A percentile compares a stretch with the other conserved stretches of the same genome.
Conservation (phyloP, 345 rosid species). For the Cardamine occulta region DNA sequence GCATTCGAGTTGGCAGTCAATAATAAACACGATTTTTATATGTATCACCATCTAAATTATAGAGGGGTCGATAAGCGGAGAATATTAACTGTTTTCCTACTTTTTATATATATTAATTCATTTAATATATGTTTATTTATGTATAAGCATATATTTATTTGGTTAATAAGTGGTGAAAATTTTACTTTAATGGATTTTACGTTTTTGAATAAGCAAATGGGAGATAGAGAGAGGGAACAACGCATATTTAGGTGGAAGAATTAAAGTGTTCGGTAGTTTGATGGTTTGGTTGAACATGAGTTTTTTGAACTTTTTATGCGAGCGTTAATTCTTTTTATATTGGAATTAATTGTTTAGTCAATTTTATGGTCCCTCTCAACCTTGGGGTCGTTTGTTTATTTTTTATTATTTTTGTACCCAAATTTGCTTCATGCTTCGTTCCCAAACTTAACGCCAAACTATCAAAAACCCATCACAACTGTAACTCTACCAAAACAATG, state of each 20-base stretch:
- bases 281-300: constrained; percentile 44
- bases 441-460: constrained; percentile 31
- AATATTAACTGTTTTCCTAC: neutral
- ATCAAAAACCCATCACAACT: constrained; percentile 7
- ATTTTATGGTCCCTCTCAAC: constrained; percentile 32
- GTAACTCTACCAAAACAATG: neutral
- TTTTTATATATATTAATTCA: neutral
- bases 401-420: neutral
- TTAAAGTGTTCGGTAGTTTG: constrained; percentile 32
- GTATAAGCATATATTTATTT: neutral
- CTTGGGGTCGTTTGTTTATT: neutral
- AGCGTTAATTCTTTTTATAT: constrained; percentile 25
- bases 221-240: neutral
- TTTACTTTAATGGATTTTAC: constrained; percentile 8
- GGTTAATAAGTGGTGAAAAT: neutral
- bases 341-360: constrained; percentile 13
- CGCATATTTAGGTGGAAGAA: constrained; percentile 31
- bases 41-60: neutral
- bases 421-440: constrained; percentile 11
- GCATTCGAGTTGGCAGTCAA: constrained; percentile 15
- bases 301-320: constrained; percentile 23
- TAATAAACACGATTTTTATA: constrained; percentile 6
- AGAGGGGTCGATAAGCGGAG: neutral
- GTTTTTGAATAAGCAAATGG: constrained; percentile 32
- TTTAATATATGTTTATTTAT: neutral